Evolutionary conservation across 2,329 filamentous ascomycete species (phyloP).

Genomic region (Cladophialophora bantiana): DNA sequence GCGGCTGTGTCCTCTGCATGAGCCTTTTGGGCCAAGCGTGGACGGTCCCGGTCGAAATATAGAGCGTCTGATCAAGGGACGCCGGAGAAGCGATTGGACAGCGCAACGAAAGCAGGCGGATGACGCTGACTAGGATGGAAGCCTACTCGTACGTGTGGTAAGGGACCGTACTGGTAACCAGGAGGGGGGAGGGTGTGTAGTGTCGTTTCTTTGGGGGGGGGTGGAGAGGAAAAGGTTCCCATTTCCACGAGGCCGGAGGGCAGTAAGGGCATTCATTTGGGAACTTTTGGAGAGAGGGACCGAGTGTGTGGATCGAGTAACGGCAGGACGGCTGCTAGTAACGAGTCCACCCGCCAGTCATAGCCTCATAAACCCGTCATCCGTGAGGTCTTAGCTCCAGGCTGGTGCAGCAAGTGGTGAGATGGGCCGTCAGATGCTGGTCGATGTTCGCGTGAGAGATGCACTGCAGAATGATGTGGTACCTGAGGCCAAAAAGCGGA

Average conservation of each 20-base stretch:
- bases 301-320: constrained; percentile 27
- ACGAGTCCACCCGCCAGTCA: constrained; percentile 20
- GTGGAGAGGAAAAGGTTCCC: background rate
- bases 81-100: constrained; percentile 25
- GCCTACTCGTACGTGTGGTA: background rate
- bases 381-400: constrained; percentile 12
- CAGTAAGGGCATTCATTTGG: background rate
- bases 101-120: constrained; percentile 3
- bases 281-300: constrained; percentile 21
- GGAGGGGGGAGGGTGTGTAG: constrained; percentile 1
- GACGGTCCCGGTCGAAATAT: constrained; percentile 32
- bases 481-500: constrained; percentile 28
- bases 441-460: constrained; percentile 16
- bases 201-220: background rate
- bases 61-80: constrained; percentile 34
- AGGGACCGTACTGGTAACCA: background rate
- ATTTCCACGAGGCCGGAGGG: constrained; percentile 26
- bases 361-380: constrained; percentile 17
- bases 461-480: constrained; percentile 14
- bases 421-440: constrained; percentile 28
- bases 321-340: constrained; percentile 25
- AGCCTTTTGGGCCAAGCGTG: constrained; percentile 31
- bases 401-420: constrained; percentile 22
- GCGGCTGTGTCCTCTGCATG: constrained; percentile 35
- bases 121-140: constrained; percentile 24